Base-by-base conservation (phyloP, 2,329 filamentous ascomycete genomes). In the Cladosporium sp. region DNA sequence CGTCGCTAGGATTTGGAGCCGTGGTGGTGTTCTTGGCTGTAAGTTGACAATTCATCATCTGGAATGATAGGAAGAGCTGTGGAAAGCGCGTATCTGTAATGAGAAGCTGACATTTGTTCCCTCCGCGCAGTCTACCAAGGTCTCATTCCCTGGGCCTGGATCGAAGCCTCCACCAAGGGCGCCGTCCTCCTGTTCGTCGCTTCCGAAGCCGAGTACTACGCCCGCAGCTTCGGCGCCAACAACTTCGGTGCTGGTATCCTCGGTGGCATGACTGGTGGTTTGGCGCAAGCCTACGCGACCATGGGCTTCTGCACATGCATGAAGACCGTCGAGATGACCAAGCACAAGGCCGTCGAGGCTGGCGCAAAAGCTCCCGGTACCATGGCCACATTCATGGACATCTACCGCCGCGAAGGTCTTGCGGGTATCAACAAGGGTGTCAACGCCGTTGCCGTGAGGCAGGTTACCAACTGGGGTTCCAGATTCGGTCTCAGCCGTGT, bases 291-390 rank as follows among this genome's bases (percentile, higher is more conserved):
- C 68, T 99, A 99, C 80, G 95, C 95, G 72, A 99, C 95, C 79
- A 99, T 99, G 94, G 95, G 95, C 73, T 99, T 99, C 89, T 99
- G 95, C 84, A 99, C 95, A 69, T 99, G 95, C 88, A 99, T 99
- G 95, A 99, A 99, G 89, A 99, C 95, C 70, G 95, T 98, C 72
- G 95, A 99, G 82, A 99, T 99, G 82, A 99, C 95, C 78, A 96
- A 97, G 84, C 91, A 95, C 86, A 98, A 98, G 87, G 85, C 95
- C 77, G 93, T 92, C 15, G 90, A 92, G 38, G 72, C 88, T 52
- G 95, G 95, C 74, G 88, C 90, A 72, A 92, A 92, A 83, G 92
- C 92, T 28, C 91, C 88, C n/a, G 89, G 92, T 75, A 98, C 95
- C 72, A 96, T 96, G 80, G 87, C 88, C 74, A 98, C 95, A 67